phyloP scores from a whole-genome alignment of 2,329 filamentous ascomycete genomes.

The Cladosporium sphaerospermum region DNA sequence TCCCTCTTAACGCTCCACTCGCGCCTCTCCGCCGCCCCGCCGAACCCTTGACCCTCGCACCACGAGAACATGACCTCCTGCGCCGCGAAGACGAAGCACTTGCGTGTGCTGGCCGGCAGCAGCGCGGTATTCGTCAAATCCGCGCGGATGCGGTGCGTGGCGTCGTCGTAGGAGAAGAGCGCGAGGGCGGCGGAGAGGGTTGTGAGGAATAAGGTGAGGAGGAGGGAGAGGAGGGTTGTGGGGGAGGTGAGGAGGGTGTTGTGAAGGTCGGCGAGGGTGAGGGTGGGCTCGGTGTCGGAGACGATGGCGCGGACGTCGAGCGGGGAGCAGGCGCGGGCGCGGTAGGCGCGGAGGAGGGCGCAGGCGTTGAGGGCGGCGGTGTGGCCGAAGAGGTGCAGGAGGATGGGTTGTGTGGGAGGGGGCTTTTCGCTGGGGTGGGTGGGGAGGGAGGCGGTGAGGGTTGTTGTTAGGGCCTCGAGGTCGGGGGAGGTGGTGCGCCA shows the following conservation, averaged over 20 bases:
- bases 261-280: conserved; percentile 3
- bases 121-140: conserved; percentile 20
- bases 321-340: conserved; percentile 15
- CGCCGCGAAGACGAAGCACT: conserved; percentile 24
- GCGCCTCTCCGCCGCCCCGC: conserved; percentile 13
- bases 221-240: conserved; percentile 12
- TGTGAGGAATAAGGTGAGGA: conserved; percentile 15
- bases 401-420: conserved; percentile 6
- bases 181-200: conserved; percentile 13
- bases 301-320: conserved; percentile 21
- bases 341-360: conserved; percentile 22
- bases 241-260: conserved; percentile 12
- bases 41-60: conserved; percentile 14
- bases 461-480: conserved; percentile 7
- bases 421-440: conserved; percentile 4
- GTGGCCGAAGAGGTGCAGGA: conserved; percentile 25
- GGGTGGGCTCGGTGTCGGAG: conserved; percentile 20
- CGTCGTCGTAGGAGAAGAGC: conserved; percentile 15
- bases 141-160: conserved; percentile 10
- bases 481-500: conserved; percentile 4
- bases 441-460: conserved; percentile 9
- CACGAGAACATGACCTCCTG: conserved; percentile 26
- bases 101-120: conserved; percentile 17
- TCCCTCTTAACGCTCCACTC: conserved; percentile 18
- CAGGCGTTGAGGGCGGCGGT: conserved; percentile 20